A percentile compares a stretch with the other conserved stretches of the same genome.
Conservation (phyloP, 2,329 filamentous ascomycete species). For the Fusarium continuum region DNA sequence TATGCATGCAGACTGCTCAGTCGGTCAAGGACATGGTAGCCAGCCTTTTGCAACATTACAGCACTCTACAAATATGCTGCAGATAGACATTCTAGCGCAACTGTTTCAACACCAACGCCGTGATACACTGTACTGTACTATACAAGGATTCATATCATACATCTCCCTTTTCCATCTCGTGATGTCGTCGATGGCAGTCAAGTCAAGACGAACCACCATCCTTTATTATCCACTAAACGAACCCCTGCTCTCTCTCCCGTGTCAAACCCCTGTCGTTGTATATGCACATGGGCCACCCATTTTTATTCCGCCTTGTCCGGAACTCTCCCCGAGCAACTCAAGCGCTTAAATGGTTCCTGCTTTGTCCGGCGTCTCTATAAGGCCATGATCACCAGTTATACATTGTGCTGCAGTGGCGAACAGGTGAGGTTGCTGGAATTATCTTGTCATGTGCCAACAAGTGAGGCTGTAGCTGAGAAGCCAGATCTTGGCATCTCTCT, state of each 20-base stretch:
- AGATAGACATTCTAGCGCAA: background rate
- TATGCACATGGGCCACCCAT: slow-evolving; percentile 11
- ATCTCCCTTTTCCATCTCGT: background rate
- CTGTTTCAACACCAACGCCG: background rate
- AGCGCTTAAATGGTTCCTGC: background rate
- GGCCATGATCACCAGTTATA: background rate
- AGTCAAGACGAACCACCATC: no score
- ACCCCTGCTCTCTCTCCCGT: slow-evolving; percentile 14
- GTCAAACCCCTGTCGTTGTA: slow-evolving; percentile 1
- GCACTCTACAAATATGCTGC: background rate
- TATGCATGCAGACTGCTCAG: background rate
- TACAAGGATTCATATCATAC: background rate
- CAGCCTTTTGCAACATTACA: background rate
- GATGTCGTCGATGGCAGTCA: background rate
- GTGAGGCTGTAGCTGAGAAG: slow-evolving; percentile 6
- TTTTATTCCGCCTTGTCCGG: slow-evolving; percentile 17
- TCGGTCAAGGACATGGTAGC: slow-evolving; percentile 13
- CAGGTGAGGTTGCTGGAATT: background rate
- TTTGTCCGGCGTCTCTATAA: background rate
- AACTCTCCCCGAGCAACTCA: background rate
- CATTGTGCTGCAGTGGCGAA: background rate
- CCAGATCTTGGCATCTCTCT: background rate
- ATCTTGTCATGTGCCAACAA: slow-evolving; percentile 3
- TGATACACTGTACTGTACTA: background rate
- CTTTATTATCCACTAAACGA: background rate